phyloP scores from a whole-genome alignment of 345 rosid species.

The Aquilaria malaccensis region DNA sequence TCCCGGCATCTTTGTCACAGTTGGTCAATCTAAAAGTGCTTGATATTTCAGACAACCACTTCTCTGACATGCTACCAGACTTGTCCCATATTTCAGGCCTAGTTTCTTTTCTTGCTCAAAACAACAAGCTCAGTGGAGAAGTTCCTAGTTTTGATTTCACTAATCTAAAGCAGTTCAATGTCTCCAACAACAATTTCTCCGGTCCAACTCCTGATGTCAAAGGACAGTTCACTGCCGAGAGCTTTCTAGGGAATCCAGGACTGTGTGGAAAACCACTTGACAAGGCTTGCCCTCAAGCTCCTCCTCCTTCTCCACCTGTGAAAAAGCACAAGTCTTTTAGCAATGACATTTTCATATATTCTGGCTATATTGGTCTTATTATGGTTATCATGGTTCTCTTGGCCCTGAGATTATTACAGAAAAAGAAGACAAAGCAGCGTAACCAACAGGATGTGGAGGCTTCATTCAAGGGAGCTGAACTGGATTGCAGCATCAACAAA shows the following conservation, averaged over 20 bases:
- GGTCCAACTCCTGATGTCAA: constrained; percentile 47
- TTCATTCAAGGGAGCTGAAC: background rate
- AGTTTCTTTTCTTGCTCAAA: constrained; percentile 31
- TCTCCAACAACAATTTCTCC: constrained; percentile 46
- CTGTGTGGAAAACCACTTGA: constrained; percentile 37
- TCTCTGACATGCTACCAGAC: constrained; percentile 36
- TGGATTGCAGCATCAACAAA: constrained; percentile 13
- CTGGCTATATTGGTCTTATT: constrained; percentile 33
- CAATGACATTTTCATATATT: constrained; percentile 26
- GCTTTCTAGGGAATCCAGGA: constrained; percentile 41
- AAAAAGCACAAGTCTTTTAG: constrained; percentile 12
- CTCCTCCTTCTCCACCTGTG: constrained; percentile 19
- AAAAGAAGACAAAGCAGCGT: constrained; percentile 14
- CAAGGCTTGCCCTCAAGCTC: constrained; percentile 24
- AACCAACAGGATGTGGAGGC: background rate
- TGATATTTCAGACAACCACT: constrained; percentile 32
- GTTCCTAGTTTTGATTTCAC: constrained; percentile 41
- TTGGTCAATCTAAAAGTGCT: constrained; percentile 42
- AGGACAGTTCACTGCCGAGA: constrained; percentile 24
- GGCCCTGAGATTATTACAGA: constrained; percentile 19
- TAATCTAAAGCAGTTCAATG: constrained; percentile 38
- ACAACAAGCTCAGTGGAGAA: constrained; percentile 35
- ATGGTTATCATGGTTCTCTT: constrained; percentile 18
- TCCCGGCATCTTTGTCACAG: constrained; percentile 34
- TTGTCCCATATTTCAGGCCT: constrained; percentile 34